Percentiles rank a stretch among this genome's conserved stretches.
Conservation (phyloP, 2,329 filamentous ascomycete genomes). For the Trichoderma arundinaceum region DNA sequence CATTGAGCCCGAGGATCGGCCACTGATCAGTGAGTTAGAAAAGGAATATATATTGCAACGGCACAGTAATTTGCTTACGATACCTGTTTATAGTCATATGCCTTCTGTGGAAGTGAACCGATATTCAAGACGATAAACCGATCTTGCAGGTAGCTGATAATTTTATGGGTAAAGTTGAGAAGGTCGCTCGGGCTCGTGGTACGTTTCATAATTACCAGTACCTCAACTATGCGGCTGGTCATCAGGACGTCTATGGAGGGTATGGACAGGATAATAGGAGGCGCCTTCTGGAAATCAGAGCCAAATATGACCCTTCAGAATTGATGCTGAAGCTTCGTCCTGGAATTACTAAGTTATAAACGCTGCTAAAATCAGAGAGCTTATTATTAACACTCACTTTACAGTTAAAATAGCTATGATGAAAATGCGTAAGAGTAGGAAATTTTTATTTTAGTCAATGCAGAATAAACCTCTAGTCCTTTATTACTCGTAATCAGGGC, state of each 20-base stretch:
- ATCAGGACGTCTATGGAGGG: conserved; percentile 4
- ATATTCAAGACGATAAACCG: neutral
- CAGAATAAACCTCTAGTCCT: no score
- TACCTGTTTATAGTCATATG: neutral
- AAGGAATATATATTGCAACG: neutral
- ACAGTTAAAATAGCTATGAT: no score
- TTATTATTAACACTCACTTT: no score
- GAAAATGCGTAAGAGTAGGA: no score
- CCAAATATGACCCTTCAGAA: conserved; percentile 2
- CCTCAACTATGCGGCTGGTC: neutral
- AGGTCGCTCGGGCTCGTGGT: neutral
- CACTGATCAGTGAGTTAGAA: conserved; percentile 1
- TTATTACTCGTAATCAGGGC: no score
- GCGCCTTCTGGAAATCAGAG: conserved; percentile 1
- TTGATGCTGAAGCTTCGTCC: conserved; percentile 11
- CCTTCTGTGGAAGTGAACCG: conserved; percentile 6
- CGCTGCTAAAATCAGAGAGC: no score
- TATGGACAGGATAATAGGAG: conserved; percentile 10
- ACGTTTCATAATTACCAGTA: neutral
- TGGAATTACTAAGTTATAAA: conserved; percentile 5
- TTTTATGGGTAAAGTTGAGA: neutral
- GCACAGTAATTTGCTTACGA: neutral
- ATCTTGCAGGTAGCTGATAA: neutral
- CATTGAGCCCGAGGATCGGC: neutral
- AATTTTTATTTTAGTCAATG: no score